phyloP scores from a whole-genome alignment of 306 rosid genomes.

The Hippophae tibetana region DNA sequence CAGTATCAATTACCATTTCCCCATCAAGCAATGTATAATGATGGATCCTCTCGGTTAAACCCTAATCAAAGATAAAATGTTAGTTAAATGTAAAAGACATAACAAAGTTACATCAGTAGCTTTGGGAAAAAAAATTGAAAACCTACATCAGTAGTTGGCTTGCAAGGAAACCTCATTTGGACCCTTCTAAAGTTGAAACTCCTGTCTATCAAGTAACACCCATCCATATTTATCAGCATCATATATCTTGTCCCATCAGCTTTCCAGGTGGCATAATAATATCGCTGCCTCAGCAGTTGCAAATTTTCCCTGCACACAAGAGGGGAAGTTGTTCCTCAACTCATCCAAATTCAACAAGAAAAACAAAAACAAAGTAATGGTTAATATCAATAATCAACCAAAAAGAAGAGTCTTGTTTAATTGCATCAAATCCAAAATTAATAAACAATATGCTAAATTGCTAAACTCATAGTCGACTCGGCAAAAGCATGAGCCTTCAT shows the following conservation, averaged over 20 bases:
- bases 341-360: no score
- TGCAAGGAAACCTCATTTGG: conserved; percentile 96
- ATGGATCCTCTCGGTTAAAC: conserved; percentile 57
- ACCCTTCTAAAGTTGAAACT: conserved; percentile 79
- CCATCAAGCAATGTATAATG: conserved; percentile 89
- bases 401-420: no score
- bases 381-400: no score
- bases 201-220: conserved; percentile 89
- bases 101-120: conserved; percentile 2
- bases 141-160: conserved; percentile 58
- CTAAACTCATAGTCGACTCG: no score
- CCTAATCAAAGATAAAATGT: conserved; percentile 35
- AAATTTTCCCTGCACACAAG: conserved; percentile 64
- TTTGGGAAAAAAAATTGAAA: conserved; percentile 11
- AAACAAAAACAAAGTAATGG: no score
- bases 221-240: conserved; percentile 89
- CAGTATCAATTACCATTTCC: conserved; percentile 85
- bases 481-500: no score
- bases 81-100: conserved; percentile 25
- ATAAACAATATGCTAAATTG: no score
- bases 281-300: conserved; percentile 82
- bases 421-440: no score
- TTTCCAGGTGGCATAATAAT: conserved; percentile 98
- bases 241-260: conserved; percentile 97
- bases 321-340: not conserved